Base-by-base conservation (phyloP, 2,329 filamentous ascomycete species). In the Clarireedia paspali region DNA sequence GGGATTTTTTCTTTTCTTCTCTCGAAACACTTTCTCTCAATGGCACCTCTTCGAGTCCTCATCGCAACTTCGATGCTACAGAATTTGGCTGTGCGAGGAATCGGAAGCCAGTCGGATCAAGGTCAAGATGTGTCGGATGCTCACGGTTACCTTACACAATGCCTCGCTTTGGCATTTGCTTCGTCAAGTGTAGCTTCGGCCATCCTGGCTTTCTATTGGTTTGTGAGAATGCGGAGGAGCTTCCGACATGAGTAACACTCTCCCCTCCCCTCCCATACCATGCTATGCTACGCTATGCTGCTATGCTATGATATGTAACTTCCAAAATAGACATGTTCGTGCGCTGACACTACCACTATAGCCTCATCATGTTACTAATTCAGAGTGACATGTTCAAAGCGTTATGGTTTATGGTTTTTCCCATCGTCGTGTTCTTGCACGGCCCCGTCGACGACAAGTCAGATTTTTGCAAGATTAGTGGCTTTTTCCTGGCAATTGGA, bases 291-390 rank as follows among this genome's bases (percentile, higher is more conserved):
- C 36, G n/a, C 27, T 39, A 26, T 44, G 39, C 20, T 46, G 26
- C 46, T 20, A 34, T 49, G 17, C 26, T 23, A 38, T 46, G n/a
- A 39, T 39, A 26, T 44, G 39, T 6, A 40, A n/a, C 6, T 20
- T 40, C 40, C 15, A 17, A 20, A 20, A 17, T 5, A 44, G 4
- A 17, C 2, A 7, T 44, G 12, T 45, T 57, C 24, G 36, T 27
- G 17, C 45, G 24, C 61, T 64, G 60, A 66, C 55, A 50, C 50
- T 50, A 17, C 47, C 45, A 27, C 15, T 14, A 10, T 59, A 89
- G 86, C 60, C 77, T 92, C 54, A 85, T 92, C 56, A 82, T 91
- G 77, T 71, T 90, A 40, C 74, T 91, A 14, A 83, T 92, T 47
- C 77, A 83, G 59, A 86, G 85, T 62, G 87, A 91, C 69, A 78